A percentile compares a stretch with the other conserved stretches of the same genome.
Evolutionary conservation across 257 asterid genomes (phyloP).

Genomic region (Jacaranda copaia): DNA sequence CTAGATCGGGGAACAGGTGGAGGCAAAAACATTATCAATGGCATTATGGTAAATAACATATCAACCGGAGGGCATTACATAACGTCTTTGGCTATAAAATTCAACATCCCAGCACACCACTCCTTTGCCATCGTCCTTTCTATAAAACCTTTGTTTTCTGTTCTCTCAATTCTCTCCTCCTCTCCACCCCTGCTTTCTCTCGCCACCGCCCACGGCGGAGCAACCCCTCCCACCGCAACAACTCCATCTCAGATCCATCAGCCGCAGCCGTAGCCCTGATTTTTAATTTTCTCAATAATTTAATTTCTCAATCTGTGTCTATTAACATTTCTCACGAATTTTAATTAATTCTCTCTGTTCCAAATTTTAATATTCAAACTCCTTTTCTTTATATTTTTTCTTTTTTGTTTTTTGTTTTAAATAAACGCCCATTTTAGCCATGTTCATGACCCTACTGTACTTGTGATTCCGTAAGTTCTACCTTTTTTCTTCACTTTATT

Average conservation of each 20-base stretch:
- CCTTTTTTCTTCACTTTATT: not conserved
- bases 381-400: not conserved
- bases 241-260: conserved; percentile 21
- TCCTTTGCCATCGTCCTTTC: not conserved
- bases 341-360: not conserved
- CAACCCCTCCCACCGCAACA: conserved; percentile 24
- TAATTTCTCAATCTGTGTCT: not conserved
- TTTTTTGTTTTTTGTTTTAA: not conserved
- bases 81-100: not conserved
- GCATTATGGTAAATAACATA: conserved; percentile 10
- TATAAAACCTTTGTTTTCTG: conserved; percentile 6
- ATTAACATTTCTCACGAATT: not conserved
- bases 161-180: conserved; percentile 19
- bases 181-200: not conserved
- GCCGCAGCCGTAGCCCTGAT: not conserved
- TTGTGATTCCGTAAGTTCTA: conserved; percentile 6
- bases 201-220: conserved; percentile 41
- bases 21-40: conserved; percentile 5
- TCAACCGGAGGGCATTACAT: not conserved
- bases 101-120: not conserved
- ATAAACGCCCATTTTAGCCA: conserved; percentile 10
- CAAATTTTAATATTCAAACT: not conserved
- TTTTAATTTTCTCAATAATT: conserved; percentile 2
- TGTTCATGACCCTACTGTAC: conserved; percentile 2
- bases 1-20: not conserved